Evolutionary conservation across 352 stramenopile genomes (phyloP), one percentile per base, ranked within the genome.

Genomic region (Aphanomyces invadans): DNA sequence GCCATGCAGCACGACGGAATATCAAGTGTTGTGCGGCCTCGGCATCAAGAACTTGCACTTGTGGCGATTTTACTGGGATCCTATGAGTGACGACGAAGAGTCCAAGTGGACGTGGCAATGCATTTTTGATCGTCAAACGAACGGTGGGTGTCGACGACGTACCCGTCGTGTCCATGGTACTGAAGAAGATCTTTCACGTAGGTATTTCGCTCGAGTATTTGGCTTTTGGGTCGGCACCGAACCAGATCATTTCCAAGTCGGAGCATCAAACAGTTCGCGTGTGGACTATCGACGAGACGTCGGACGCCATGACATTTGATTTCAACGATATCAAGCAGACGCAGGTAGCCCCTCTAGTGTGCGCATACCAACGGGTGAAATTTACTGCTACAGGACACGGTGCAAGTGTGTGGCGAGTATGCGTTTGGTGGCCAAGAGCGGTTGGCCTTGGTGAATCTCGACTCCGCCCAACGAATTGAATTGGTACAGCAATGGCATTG

Each of bases 1-100:
- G 19, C 4, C 21, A 9, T 36, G 9, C 53, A 74, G 68, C 38
- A 89, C 69, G 0, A 64, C 36, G 1, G 83, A 94, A 62, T 94
- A 92, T 52, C 82, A 85, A 21, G 67, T 94, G 36, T 70, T 94
- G 1, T 94, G 83, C 57, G 86, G 86, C 2, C 77, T 94, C 4
- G 86, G 86, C 26, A 94, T 94, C 66, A 94, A 94, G 74, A 94
- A 88, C 62, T 69, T 94, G 23, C 86, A 94, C 59, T 74, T 94
- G 51, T 94, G 86, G 86, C 79, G 85, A 4, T 93, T 93, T 65
- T 90, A 79, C 65, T 78, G 78, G 42, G 71, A 80, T 19, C 65
- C 74, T 0, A 62, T 17, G 4, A 60, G 68, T 0, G 39, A 71
- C 10, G 70, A 76, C 28, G 46, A 46, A 28, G 63, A 70, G 26